A percentile compares a stretch with the other conserved stretches of the same genome.
phyloP scores from a whole-genome alignment of 1,139 yeast species.

The Yamadazyma triangularis region DNA sequence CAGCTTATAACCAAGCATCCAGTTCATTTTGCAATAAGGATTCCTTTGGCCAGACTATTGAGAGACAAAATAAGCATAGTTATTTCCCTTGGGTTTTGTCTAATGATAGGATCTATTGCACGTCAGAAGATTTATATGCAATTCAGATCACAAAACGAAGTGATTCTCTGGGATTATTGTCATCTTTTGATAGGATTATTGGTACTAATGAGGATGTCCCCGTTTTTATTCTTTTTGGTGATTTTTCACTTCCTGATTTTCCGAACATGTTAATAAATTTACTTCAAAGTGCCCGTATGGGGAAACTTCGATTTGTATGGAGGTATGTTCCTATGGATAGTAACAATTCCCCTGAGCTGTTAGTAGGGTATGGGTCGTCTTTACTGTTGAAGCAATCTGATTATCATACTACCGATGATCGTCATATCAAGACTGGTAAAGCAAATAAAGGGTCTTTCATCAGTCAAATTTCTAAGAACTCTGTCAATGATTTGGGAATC shows the following conservation, averaged over 20 bases:
- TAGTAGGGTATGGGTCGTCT: conserved; percentile 68
- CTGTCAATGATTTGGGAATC: conserved; percentile 35
- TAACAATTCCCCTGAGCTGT: conserved; percentile 19
- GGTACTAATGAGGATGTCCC: conserved; percentile 44
- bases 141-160: conserved; percentile 40
- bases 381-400: conserved; percentile 24
- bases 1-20: conserved; percentile 9
- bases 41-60: conserved; percentile 41
- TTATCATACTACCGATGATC: conserved; percentile 55
- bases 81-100: conserved; percentile 48
- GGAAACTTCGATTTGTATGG: conserved; percentile 72
- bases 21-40: conserved; percentile 25
- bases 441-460: neutral
- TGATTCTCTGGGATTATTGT: conserved; percentile 13
- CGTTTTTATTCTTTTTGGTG: conserved; percentile 46
- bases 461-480: neutral
- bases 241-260: conserved; percentile 45
- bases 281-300: conserved; percentile 54
- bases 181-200: conserved; percentile 57
- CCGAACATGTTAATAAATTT: conserved; percentile 55
- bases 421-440: conserved; percentile 14
- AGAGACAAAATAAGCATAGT: neutral
- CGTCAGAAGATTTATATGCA: conserved; percentile 66
- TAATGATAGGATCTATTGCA: conserved; percentile 55
- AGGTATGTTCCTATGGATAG: conserved; percentile 46